Evolutionary conservation across 306 rosid genomes (phyloP), one percentile per base, ranked within the genome.

Genomic region (Pyrus pyrifolia): DNA sequence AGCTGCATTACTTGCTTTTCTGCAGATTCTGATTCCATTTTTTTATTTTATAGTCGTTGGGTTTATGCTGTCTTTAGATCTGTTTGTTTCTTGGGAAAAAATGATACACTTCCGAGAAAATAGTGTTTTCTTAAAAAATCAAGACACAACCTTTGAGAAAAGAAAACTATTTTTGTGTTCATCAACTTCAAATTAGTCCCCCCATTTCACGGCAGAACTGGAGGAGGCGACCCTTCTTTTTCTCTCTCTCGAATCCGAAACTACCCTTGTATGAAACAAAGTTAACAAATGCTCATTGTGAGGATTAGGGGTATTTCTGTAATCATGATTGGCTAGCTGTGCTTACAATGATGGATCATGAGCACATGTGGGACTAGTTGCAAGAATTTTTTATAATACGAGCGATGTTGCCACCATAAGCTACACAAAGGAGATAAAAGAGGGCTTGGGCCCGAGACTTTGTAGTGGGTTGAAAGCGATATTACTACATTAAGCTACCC

Each of bases 201-300:
- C 95, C 74, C 65, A 67, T 81, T 77, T 92, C 89, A 78, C 90
- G 97, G 97, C 97, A 78, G 77, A 83, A 90, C 77, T 82, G 83
- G 86, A 76, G 95, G 83, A 55, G 74, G 31, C 46, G 42, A 42
- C 62, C 15, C 8, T n/a, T 22, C 14, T 21, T 40, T 49, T 74
- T 76, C 7, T 75, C 46, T 9, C 69, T 78, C 45, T 58, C 8
- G 44, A 29, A 30, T 78, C 84, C 86, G 52, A 74, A 72, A 81
- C 35, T 75, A 25, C 67, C 86, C 81, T 40, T 12, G 49, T 66
- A 11, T 2, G 27, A 42, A 52, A 12, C 40, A 13, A 13, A 51
- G 17, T 38, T 18, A 57, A 1, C 23, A 65, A 11, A 23, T 21
- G n/a, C 72, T 59, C 73, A 13, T 61, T 33, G 49, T 57, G 35